These are phyloP conservation scores for Zoysia pacifica DNA, from an alignment of 176 grass and related monocot genomes.

Conservation along the genomic window DNA sequence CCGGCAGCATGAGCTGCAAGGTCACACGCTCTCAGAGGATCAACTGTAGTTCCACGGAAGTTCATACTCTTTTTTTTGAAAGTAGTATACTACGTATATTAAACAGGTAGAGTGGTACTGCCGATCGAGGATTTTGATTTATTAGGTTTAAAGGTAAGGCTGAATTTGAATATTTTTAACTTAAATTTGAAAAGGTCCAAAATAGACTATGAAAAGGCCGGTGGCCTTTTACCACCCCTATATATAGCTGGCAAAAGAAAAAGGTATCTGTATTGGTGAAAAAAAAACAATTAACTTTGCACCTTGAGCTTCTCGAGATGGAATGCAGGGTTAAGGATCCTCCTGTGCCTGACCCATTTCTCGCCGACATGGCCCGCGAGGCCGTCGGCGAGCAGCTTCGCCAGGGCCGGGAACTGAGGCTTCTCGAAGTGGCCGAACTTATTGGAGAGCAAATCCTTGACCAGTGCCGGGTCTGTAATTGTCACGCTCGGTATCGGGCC, in stretches of 20 bases:
- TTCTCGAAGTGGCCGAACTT: conserved; percentile 62
- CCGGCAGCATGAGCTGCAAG: conserved; percentile 34
- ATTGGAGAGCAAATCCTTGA: conserved; percentile 47
- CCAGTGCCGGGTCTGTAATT: conserved; percentile 47
- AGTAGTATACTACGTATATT: too few relatives aligned
- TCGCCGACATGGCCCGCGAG: conserved; percentile 36
- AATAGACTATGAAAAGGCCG: too few relatives aligned
- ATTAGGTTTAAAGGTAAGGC: too few relatives aligned
- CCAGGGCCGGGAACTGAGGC: conserved; percentile 21
- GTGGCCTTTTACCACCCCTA: too few relatives aligned
- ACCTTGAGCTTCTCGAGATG: conserved; percentile 65
- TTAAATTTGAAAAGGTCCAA: too few relatives aligned
- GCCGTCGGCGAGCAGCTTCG: conserved; percentile 29
- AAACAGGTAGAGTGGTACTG: too few relatives aligned
- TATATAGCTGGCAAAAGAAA: too few relatives aligned
- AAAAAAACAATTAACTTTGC: neutral
- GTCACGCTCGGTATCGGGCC: conserved; percentile 51
- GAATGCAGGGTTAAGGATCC: conserved; percentile 61
- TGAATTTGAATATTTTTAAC: too few relatives aligned
- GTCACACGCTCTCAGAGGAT: neutral
- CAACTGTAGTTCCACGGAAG: too few relatives aligned
- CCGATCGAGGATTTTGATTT: too few relatives aligned
- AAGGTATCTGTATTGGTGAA: too few relatives aligned
- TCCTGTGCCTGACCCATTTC: conserved; percentile 67
- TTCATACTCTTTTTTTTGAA: too few relatives aligned